A percentile compares a stretch with the other conserved stretches of the same genome.
Conservation (phyloP, 306 rosid genomes). For the Pterocarpus santalinus region DNA sequence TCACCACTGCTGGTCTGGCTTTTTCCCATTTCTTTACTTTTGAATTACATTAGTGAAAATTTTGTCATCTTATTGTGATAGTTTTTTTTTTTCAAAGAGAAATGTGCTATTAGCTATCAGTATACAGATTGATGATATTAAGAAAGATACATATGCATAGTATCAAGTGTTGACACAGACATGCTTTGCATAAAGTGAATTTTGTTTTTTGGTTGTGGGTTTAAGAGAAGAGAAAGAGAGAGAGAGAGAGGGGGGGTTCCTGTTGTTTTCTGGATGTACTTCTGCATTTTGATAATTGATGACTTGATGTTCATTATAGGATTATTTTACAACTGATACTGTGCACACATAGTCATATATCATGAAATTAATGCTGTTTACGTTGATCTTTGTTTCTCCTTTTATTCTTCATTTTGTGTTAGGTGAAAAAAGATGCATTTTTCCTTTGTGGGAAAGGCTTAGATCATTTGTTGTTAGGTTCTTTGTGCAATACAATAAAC, state of each 20-base stretch:
- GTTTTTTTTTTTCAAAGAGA: neutral
- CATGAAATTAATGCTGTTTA: neutral
- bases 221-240: too few species aligned
- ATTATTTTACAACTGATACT: neutral
- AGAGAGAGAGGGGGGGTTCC: neutral
- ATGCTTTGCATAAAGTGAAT: constrained; percentile 6
- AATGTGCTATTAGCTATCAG: neutral
- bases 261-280: constrained; percentile 3
- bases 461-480: constrained; percentile 6
- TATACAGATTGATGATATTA: neutral
- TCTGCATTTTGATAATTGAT: constrained; percentile 6
- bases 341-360: neutral
- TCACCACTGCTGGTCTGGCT: constrained; percentile 81
- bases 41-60: neutral
- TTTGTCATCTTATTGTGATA: neutral
- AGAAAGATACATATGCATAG: neutral
- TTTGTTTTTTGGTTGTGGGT: neutral
- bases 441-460: neutral
- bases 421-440: neutral
- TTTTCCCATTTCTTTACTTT: neutral
- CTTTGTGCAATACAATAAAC: neutral
- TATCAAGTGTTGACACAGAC: neutral
- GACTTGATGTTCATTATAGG: neutral
- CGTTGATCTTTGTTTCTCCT: neutral
- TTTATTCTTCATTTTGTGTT: neutral